Evolutionary conservation across 805 yeast species (phyloP).

Genomic region (Kodamaea kakaduensis): DNA sequence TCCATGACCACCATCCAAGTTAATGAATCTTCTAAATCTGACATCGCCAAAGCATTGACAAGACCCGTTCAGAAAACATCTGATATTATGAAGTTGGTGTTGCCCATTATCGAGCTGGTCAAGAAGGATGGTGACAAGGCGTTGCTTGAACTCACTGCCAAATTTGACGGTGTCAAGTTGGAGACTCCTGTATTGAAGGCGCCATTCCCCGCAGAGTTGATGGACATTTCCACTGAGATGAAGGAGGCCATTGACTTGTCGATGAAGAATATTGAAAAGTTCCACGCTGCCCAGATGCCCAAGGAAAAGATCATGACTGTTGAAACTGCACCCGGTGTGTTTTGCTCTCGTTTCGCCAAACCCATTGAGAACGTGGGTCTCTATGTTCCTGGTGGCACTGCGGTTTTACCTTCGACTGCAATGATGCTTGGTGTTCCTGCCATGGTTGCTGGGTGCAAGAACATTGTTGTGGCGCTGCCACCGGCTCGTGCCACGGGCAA

Average conservation of each 20-base stretch:
- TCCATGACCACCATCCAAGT: conserved; percentile 49
- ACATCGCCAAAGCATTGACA: conserved; percentile 58
- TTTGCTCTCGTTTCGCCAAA: conserved; percentile 90
- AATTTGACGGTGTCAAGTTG: conserved; percentile 82
- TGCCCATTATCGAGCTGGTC: conserved; percentile 83
- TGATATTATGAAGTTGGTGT: conserved; percentile 87
- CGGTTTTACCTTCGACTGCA: conserved; percentile 95
- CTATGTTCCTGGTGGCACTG: conserved; percentile 98
- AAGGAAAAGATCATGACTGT: conserved; percentile 64
- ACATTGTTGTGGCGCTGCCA: conserved; percentile 90
- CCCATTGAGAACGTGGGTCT: conserved; percentile 94
- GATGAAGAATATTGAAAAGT: conserved; percentile 79
- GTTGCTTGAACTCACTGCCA: conserved; percentile 80
- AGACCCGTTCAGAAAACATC: conserved; percentile 96
- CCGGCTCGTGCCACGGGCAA: conserved; percentile 86
- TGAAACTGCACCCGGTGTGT: conserved; percentile 92
- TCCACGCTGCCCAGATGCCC: conserved; percentile 91
- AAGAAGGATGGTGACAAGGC: conserved; percentile 80
- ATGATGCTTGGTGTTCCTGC: conserved; percentile 99
- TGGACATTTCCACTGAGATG: conserved; percentile 69
- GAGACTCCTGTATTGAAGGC: conserved; percentile 73
- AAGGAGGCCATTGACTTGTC: conserved; percentile 86
- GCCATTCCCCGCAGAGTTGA: conserved; percentile 78
- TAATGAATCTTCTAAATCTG: conserved; percentile 33
- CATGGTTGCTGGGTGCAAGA: conserved; percentile 92